Evolutionary conservation across 805 yeast genomes (phyloP).

Genomic region (Spathaspora gorwiae): DNA sequence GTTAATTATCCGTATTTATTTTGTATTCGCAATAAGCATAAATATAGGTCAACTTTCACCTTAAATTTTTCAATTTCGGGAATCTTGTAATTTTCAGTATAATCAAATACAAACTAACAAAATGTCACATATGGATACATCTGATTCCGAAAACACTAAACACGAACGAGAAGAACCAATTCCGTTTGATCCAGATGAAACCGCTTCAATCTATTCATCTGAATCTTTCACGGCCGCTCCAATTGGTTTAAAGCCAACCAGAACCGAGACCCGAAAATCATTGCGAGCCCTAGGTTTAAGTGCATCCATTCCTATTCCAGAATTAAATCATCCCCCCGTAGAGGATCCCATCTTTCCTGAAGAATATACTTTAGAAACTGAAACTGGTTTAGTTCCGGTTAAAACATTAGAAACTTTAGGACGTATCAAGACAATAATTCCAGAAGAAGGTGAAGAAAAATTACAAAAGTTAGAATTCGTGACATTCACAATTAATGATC

Average conservation of each 20-base stretch:
- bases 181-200: constrained; percentile 4
- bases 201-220: constrained; percentile 3
- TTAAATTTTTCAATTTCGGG: too few species aligned
- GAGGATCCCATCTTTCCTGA: constrained; percentile 82
- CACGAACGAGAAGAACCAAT: neutral
- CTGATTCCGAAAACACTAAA: constrained; percentile 5
- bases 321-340: constrained; percentile 41
- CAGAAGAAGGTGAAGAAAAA: constrained; percentile 18
- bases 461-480: constrained; percentile 79
- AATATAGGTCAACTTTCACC: too few species aligned
- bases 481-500: constrained; percentile 74
- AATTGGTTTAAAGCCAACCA: constrained; percentile 9
- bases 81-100: too few species aligned
- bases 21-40: too few species aligned
- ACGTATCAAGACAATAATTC: constrained; percentile 29
- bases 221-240: constrained; percentile 1
- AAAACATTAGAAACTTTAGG: constrained; percentile 67
- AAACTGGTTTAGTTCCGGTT: constrained; percentile 83
- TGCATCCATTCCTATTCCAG: constrained; percentile 49
- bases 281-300: constrained; percentile 59
- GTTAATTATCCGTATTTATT: too few species aligned
- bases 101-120: neutral
- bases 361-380: constrained; percentile 84
- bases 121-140: neutral
- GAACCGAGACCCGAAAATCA: constrained; percentile 73